Base-by-base conservation (phyloP, 2,329 filamentous ascomycete species). In the Atkinsonella texensis region DNA sequence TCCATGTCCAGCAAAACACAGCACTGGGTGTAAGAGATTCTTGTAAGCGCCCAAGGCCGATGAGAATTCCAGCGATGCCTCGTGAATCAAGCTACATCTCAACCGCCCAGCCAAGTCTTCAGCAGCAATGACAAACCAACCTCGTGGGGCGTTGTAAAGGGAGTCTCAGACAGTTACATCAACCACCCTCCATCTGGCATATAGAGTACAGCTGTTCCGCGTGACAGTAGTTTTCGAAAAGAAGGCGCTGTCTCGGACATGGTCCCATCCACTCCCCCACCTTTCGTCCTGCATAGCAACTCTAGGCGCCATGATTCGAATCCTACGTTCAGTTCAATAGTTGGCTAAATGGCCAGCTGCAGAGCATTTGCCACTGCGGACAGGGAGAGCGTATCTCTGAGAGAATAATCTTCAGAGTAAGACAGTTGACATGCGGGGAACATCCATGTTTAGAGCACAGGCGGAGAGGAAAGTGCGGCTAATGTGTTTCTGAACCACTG, bases 341-440 rank as follows among this genome's bases (percentile, higher is more conserved):
- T 43, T 43, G 41, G 18, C 17, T 18, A 43, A 43, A 23, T 13
- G 18, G 41, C 41, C 41, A 12, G 41, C 41, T 43, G 41, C 41
- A 3, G 9, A 43, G 41, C 10, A 20, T 43, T 38, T 35, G 32
- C 32, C 46, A 39, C 46, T 47, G 46, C 38, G 46, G 46, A 47
- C 18, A 8, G 35, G 13, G 33, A 38, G 35, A 15, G 4, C 35
- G 15, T 38, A 2, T 38, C 20, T 12, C 35, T 38, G 35, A 13
- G 35, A 15, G 10, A 15, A 38, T 2, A 38, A 15, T 12, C 35
- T 7, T 12, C 5, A 38, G 15, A 38, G 35, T 28, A 10, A n/a
- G n/a, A 46, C 17, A 46, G 17, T 13, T n/a, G 12, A 40, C 17
- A 33, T 41, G 47, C 51, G 47, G 46, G 51, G 47, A 50, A 50